These are phyloP conservation scores for Fusarium zealandicum DNA, from an alignment of 2,329 filamentous ascomycete species.

Conservation along the genomic window DNA sequence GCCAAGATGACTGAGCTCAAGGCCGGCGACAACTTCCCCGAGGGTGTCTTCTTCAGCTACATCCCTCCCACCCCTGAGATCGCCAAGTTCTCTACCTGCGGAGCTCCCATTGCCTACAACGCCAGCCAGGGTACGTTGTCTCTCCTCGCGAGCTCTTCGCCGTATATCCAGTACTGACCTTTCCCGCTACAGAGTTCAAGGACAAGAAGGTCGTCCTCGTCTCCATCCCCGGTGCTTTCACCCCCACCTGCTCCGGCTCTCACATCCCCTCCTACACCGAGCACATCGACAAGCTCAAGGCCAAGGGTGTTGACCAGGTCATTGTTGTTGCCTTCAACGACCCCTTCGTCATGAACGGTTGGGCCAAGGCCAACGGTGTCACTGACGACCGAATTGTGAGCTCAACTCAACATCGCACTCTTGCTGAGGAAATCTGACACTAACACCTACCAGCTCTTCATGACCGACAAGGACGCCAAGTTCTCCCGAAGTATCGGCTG, in stretches of 20 bases:
- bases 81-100: conserved; percentile 75
- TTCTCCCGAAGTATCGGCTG: conserved; percentile 84
- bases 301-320: conserved; percentile 83
- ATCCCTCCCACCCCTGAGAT: conserved; percentile 77
- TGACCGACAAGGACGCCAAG: conserved; percentile 71
- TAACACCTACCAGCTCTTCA: conserved; percentile 66
- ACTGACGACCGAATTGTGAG: conserved; percentile 70
- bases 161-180: conserved; percentile 11
- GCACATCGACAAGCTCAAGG: conserved; percentile 73
- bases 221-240: conserved; percentile 76
- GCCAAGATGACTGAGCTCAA: conserved; percentile 69
- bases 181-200: conserved; percentile 56
- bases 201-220: conserved; percentile 65
- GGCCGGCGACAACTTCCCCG: conserved; percentile 83
- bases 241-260: conserved; percentile 81
- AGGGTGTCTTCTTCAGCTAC: conserved; percentile 83
- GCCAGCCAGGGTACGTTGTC: conserved; percentile 71
- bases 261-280: conserved; percentile 84
- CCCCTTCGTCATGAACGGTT: conserved; percentile 85
- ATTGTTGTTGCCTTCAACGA: conserved; percentile 87
- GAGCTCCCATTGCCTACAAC: conserved; percentile 78
- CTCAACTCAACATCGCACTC: conserved; percentile 7
- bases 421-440: conserved; percentile 5
- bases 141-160: neutral
- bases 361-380: conserved; percentile 86